Base-by-base conservation (phyloP, 2,329 filamentous ascomycete species). In the Parascedosporium putredinis region DNA sequence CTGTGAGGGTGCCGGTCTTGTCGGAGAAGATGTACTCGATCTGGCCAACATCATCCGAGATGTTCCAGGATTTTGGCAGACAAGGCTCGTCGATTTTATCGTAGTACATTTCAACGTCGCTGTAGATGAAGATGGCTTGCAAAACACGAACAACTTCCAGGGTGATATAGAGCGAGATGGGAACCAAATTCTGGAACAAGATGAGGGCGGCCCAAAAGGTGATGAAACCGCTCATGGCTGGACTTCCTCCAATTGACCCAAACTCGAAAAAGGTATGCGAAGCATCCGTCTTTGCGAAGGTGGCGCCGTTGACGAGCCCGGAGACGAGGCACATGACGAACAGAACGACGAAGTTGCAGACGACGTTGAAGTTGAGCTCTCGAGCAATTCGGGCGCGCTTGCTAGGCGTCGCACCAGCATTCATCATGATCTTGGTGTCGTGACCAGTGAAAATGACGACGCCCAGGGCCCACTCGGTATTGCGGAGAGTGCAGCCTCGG, bases 11-110 rank as follows among this genome's bases (percentile, higher is more conserved):
- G 40, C 91, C 91, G 1, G 91, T 97, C 72, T 97, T 97, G 72
- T 97, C 91, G 0, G 89, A 96, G 67, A 98, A 98, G 57, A 98
- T 95, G 71, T 97, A 98, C 67, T 97, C 93, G 54, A 98, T 95
- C 67, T 98, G 93, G 10, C 93, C 93, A 44, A 98, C 75, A 59
- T 98, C 94, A 62, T 98, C 93, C 1, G 91, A 97, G 47, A 98
- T 97, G 63, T 97, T 98, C 93, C 93, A 98, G 0, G 90, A 89
- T 62, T 97, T 97, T 4, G 94, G 93, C 9, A 95, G 88, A 62
- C 94, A 98, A 2, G 91, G 89, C 61, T 95, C 90, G 60, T 95
- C 89, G 56, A 96, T 81, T 59, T 81, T 83, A 51, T 93, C 93
- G 69, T 98, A 95, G 67, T 97, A 98, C 94, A 98, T 98, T 62